phyloP scores from a whole-genome alignment of 2,329 filamentous ascomycete genomes.

The Acarospora socialis region DNA sequence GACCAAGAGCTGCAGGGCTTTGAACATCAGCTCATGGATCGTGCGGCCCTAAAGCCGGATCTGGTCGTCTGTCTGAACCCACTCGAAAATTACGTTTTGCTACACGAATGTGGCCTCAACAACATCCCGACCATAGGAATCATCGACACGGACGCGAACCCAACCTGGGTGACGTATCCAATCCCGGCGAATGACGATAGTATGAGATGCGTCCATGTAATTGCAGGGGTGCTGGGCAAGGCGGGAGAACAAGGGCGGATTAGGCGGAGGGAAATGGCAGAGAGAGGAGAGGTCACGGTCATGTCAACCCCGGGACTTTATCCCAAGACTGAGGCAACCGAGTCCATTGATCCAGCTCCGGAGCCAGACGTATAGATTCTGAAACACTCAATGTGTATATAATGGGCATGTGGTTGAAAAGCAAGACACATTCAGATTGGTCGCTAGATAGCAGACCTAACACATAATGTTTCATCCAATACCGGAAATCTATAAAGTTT shows the following conservation, averaged over 20 bases:
- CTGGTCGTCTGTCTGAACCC: slow-evolving; percentile 88
- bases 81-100: slow-evolving; percentile 73
- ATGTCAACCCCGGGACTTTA: too few species aligned
- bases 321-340: too few species aligned
- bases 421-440: too few species aligned
- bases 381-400: too few species aligned
- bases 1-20: slow-evolving; percentile 54
- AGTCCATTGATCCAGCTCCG: too few species aligned
- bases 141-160: slow-evolving; percentile 85
- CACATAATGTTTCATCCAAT: too few species aligned
- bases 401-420: too few species aligned
- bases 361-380: too few species aligned
- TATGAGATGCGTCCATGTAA: slow-evolving; percentile 65
- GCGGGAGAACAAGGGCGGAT: slow-evolving; percentile 67
- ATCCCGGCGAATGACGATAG: slow-evolving; percentile 97
- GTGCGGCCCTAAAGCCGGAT: slow-evolving; percentile 64
- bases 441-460: too few species aligned
- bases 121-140: slow-evolving; percentile 89
- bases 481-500: too few species aligned
- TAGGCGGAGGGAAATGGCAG: slow-evolving; percentile 49
- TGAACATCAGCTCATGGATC: slow-evolving; percentile 47
- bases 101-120: slow-evolving; percentile 81
- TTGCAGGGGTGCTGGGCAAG: slow-evolving; percentile 71
- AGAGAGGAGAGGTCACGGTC: slow-evolving; percentile 45
- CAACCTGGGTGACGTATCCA: slow-evolving; percentile 87